Evolutionary conservation across 306 rosid species (phyloP), one percentile per base, ranked within the genome.

Genomic region (Vigna hirtella): DNA sequence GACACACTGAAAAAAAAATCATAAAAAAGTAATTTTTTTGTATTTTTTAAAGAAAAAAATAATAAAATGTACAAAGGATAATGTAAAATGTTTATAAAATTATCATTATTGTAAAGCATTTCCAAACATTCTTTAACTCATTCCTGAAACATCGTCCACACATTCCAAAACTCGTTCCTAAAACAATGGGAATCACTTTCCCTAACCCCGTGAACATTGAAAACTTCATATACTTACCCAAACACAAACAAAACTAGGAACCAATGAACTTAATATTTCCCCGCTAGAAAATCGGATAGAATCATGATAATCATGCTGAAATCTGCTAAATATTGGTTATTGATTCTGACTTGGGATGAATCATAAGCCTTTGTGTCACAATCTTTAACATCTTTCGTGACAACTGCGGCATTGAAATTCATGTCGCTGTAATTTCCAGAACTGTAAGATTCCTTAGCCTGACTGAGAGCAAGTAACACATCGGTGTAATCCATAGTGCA

Each of bases 311-410:
- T 55, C 34, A 16, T 9, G 36, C 8, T 9, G 18, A 64, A 20
- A 72, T 82, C 55, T 28, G 26, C 76, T 79, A 82, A 71, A 55
- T 32, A 2, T 47, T 63, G 24, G 56, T 77, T 82, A 15, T 22
- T 53, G 22, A 7, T 32, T 9, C 34, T 18, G 32, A 64, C 6
- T 11, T 20, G 2, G 74, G 45, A 22, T 52, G 73, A 15, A 17
- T 17, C 1, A 76, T 58, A 70, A 28, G 68, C 57, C 47, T 77
- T 74, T 3, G 28, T 40, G 0, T 55, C 73, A 16, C 85, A 81
- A 51, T 76, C 61, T 5, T 70, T 26, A 22, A 61, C 32, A 20
- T 77, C 45, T 38, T 74, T 65, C 6, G 56, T 2, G 1, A 36
- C 75, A 22, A 4, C 12, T 0, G 15, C 30, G 0, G 20, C 53